Conservation (phyloP, 2,329 filamentous ascomycete species). For the Scopulariopsis brevicaulis region DNA sequence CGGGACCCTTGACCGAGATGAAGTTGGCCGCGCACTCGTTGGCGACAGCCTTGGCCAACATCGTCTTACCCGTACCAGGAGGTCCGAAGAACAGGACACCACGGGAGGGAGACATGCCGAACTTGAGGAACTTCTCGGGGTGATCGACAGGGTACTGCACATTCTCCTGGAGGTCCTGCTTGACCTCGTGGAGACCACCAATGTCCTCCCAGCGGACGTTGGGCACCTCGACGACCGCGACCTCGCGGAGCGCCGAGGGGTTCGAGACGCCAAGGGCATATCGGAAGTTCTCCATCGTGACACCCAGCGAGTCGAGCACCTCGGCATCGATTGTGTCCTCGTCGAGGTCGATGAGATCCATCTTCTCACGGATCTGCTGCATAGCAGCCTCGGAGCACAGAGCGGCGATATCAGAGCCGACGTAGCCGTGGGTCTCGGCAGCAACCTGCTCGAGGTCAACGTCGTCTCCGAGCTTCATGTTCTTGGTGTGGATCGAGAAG, state of each 20-base stretch:
- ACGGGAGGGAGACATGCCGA: conserved; percentile 91
- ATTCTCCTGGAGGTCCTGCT: conserved; percentile 97
- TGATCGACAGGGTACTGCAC: conserved; percentile 99
- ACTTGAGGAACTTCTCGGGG: conserved; percentile 99
- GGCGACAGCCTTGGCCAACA: conserved; percentile 98
- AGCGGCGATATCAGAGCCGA: conserved; percentile 95
- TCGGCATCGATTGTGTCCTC: conserved; percentile 99
- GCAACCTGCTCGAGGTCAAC: conserved; percentile 96
- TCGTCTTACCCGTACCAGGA: conserved; percentile 99
- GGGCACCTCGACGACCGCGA: conserved; percentile 97
- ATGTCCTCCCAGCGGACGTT: conserved; percentile 99
- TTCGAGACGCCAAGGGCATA: conserved; percentile 97
- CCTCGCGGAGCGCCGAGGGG: conserved; percentile 95
- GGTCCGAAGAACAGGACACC: conserved; percentile 99
- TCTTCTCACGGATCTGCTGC: conserved; percentile 99
- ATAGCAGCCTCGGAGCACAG: conserved; percentile 98
- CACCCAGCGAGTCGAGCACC: conserved; percentile 93
- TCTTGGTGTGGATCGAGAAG: conserved; percentile 99
- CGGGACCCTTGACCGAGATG: conserved; percentile 97
- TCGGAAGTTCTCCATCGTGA: conserved; percentile 99
- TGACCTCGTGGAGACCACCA: conserved; percentile 95
- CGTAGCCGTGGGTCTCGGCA: conserved; percentile 96
- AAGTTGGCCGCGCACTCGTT: conserved; percentile 99
- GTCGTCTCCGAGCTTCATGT: conserved; percentile 98
- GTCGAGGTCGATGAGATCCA: conserved; percentile 97